Base-by-base conservation (phyloP, 169 alveolate genomes). In the Ichthyophthirius multifiliis region DNA sequence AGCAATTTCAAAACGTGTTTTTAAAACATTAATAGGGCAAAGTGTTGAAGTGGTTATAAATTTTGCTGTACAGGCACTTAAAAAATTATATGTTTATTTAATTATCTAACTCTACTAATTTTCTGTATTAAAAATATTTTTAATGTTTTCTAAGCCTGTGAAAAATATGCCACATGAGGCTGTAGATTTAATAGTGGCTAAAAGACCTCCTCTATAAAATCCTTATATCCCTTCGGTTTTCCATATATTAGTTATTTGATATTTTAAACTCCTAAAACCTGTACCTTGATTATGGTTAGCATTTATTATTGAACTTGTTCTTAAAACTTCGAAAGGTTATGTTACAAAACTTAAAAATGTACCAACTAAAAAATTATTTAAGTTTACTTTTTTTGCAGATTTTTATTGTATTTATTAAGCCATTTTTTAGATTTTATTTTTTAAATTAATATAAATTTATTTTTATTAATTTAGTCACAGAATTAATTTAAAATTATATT, bases 201-300 rank as follows among this genome's bases (percentile, higher is more conserved):
- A 63, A n/a, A 65, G 27, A 20, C 63, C 65, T 20, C 85, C 85
- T 34, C 85, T 43, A 45, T 63, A 78, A 78, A 78, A 78, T 5
- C 85, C 85, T 34, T 78, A 65, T 20, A 62, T 7, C 0, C 85
- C 85, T 64, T 78, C 85, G 43, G 27, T 32, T 78, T 44, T 44
- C 44, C 65, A 78, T 18, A 78, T 65, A 44, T 44, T 27, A 9
- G 31, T 15, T 34, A 78, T 39, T 15, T 34, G 31, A 4, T 67
- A 16, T 9, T 30, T 30, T 37, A 67, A 67, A 67, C 45, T 62
- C 18, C 12, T 35, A 37, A 67, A 67, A 67, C 27, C 41, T n/a
- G 46, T 67, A 20, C 55, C 46, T 35, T 67, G 43, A 16, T 34
- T 41, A 37, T 67, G 32, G 5, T 41, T 34, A 35, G 35, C 41